These are phyloP conservation scores for Phytophthora capsici DNA, from an alignment of 352 stramenopile genomes.

Conservation along the genomic window DNA sequence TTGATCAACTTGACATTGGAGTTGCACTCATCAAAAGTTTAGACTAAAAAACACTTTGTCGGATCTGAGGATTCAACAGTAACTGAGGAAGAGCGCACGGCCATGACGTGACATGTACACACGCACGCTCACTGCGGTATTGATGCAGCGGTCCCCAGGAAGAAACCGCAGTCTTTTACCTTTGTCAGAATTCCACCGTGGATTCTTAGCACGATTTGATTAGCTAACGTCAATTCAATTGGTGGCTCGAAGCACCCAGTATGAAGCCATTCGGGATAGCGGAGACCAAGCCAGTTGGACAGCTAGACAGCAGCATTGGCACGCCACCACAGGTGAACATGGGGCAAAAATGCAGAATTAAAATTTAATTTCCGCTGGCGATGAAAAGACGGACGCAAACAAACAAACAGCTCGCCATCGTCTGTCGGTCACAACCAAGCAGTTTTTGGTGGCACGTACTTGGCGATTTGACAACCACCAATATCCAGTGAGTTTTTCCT, in stretches of 20 bases:
- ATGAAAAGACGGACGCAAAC: slow-evolving; percentile 8
- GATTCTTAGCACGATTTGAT: slow-evolving; percentile 9
- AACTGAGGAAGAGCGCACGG: too few relatives aligned
- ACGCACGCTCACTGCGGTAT: too few relatives aligned
- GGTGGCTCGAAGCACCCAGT: background rate
- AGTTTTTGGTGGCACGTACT: slow-evolving; percentile 12
- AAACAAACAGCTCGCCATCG: slow-evolving; percentile 8
- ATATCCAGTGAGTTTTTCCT: slow-evolving; percentile 4
- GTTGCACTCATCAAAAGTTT: too few relatives aligned
- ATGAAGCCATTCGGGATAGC: background rate
- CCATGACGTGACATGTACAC: too few relatives aligned
- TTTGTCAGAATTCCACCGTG: slow-evolving; percentile 2
- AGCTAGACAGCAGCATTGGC: background rate
- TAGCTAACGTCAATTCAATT: slow-evolving; percentile 3
- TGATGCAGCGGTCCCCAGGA: too few relatives aligned
- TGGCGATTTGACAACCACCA: slow-evolving; percentile 22
- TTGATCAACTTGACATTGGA: too few relatives aligned
- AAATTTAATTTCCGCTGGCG: slow-evolving; percentile 14
- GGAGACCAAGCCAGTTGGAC: background rate
- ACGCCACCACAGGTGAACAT: slow-evolving; percentile 1
- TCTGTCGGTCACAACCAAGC: slow-evolving; percentile 30
- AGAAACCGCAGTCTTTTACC: too few relatives aligned
- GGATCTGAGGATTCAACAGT: too few relatives aligned
- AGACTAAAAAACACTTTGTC: too few relatives aligned
- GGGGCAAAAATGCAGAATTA: background rate